Conservation (phyloP, 306 rosid genomes). For the Quercus bicolor region DNA sequence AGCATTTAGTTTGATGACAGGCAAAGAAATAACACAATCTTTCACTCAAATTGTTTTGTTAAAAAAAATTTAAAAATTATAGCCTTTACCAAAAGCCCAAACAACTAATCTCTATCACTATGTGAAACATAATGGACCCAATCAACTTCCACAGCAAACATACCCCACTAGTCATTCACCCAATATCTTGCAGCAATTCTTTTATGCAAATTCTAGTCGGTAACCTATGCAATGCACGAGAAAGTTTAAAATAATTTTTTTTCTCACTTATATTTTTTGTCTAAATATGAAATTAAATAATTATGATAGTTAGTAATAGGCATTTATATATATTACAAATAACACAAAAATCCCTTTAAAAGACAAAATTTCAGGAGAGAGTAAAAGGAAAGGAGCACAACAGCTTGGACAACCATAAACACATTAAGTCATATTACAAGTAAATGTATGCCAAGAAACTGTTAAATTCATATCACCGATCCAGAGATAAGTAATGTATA, state of each 20-base stretch:
- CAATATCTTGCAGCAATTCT: neutral
- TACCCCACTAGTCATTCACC: neutral
- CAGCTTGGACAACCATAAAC: neutral
- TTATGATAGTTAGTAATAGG: no score
- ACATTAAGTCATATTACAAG: neutral
- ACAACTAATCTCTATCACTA: neutral
- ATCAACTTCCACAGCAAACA: neutral
- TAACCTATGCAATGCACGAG: no score
- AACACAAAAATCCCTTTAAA: neutral
- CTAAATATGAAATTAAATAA: no score
- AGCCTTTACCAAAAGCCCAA: neutral
- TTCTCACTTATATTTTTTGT: no score
- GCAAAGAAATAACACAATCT: neutral
- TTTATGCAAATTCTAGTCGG: no score
- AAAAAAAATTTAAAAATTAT: neutral
- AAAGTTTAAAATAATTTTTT: no score
- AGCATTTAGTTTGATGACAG: neutral
- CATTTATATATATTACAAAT: no score
- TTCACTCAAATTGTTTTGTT: neutral
- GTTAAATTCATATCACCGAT: neutral
- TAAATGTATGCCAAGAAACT: neutral
- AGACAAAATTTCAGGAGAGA: neutral
- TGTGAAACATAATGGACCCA: neutral
- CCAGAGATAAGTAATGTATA: slow-evolving; percentile 1
- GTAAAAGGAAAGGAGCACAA: no score